Conservation (phyloP, 257 asterid genomes). For the Petrea volubilis region DNA sequence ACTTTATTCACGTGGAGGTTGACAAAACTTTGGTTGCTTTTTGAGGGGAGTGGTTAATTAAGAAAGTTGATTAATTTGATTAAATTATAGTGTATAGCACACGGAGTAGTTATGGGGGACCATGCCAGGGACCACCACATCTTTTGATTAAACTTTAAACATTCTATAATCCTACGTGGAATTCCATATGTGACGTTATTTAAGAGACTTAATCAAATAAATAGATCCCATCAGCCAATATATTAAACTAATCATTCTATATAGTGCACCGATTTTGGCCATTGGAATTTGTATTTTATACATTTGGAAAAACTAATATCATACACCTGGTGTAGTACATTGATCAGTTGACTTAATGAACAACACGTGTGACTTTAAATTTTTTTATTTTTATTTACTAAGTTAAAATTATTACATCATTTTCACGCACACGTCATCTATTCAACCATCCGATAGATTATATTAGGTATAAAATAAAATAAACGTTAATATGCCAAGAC, state of each 20-base stretch:
- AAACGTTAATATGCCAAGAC: no score
- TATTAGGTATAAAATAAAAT: no score
- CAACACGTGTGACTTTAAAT: no score
- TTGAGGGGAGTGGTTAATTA: conserved; percentile 32
- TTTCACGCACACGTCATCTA: no score
- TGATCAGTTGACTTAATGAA: no score
- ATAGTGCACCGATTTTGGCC: no score
- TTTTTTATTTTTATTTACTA: no score
- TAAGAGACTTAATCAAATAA: background rate
- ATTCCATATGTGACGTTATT: conserved; percentile 34
- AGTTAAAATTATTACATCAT: no score
- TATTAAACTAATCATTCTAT: background rate
- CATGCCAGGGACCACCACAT: background rate
- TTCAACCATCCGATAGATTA: no score
- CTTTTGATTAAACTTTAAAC: conserved; percentile 28
- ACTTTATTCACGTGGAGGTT: conserved; percentile 26
- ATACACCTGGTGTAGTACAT: no score
- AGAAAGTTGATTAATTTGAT: background rate
- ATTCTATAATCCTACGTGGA: conserved; percentile 46
- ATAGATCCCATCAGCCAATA: conserved; percentile 11
- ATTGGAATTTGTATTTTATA: no score
- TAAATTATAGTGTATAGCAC: background rate
- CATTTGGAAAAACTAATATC: no score
- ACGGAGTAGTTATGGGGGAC: conserved; percentile 29
- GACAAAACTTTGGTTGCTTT: conserved; percentile 24